Percentiles rank a stretch among this genome's conserved stretches.
phyloP scores from a whole-genome alignment of 305 asterid species.

The Fraxinus nigra region DNA sequence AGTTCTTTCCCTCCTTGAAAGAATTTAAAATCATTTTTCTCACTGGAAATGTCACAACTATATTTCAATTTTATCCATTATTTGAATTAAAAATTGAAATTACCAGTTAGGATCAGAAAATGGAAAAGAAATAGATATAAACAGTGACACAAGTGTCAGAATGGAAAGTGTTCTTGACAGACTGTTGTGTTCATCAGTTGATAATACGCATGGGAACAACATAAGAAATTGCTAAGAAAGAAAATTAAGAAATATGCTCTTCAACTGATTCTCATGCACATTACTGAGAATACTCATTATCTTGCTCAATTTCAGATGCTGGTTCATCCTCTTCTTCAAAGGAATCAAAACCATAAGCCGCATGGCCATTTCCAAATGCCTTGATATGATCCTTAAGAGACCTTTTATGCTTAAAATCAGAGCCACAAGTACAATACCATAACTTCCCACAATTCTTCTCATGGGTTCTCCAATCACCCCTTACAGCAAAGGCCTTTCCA shows the following conservation, averaged over 20 bases:
- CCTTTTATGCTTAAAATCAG: conserved; percentile 80
- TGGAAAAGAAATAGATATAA: neutral
- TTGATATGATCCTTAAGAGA: conserved; percentile 68
- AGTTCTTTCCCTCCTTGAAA: neutral
- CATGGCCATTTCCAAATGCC: conserved; percentile 49
- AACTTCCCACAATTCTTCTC: conserved; percentile 82
- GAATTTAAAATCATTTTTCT: conserved; percentile 1
- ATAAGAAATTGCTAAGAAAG: neutral
- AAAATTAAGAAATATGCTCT: neutral
- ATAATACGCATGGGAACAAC: neutral
- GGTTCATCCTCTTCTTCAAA: conserved; percentile 49
- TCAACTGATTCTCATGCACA: neutral
- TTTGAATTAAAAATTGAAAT: neutral
- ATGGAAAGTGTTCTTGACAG: neutral
- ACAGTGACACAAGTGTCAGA: neutral
- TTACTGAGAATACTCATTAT: conserved; percentile 31
- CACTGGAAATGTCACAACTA: neutral
- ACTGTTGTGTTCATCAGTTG: neutral
- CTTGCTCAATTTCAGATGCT: conserved; percentile 47
- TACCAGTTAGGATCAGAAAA: neutral
- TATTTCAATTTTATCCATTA: neutral
- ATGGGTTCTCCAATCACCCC: conserved; percentile 88
- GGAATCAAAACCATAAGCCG: conserved; percentile 38
- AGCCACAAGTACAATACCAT: conserved; percentile 80
- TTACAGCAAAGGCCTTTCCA: conserved; percentile 71